Evolutionary conservation across 2,329 filamentous ascomycete species (phyloP).

Genomic region (Lachnellula willkommii): DNA sequence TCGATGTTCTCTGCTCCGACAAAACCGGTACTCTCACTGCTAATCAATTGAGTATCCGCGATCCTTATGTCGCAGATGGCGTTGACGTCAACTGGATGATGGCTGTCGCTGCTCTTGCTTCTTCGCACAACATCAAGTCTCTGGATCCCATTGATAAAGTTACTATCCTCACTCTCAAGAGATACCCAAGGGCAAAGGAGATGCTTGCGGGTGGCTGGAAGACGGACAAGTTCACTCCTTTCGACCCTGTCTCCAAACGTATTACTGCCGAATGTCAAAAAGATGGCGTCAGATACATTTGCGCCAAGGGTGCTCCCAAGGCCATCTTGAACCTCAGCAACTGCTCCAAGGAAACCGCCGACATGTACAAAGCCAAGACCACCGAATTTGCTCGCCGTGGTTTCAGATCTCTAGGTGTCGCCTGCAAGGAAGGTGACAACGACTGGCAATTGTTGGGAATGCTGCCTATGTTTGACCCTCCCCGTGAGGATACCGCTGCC

Average conservation of each 20-base stretch:
- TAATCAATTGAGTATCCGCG: conserved; percentile 70
- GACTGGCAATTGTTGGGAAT: conserved; percentile 68
- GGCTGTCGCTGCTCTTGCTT: conserved; percentile 71
- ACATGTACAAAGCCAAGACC: conserved; percentile 66
- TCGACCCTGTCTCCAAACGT: conserved; percentile 76
- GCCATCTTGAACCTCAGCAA: conserved; percentile 65
- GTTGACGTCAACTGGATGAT: conserved; percentile 82
- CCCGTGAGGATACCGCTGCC: conserved; percentile 72
- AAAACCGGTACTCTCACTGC: conserved; percentile 75
- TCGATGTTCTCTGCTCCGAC: conserved; percentile 75
- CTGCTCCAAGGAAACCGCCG: conserved; percentile 59
- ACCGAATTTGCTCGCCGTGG: conserved; percentile 72
- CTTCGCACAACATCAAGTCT: conserved; percentile 73
- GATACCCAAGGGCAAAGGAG: conserved; percentile 71
- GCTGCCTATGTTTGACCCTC: conserved; percentile 76
- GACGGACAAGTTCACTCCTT: conserved; percentile 71
- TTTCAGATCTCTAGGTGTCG: conserved; percentile 75
- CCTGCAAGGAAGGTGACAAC: conserved; percentile 70
- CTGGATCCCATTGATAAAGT: conserved; percentile 77
- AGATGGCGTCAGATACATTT: conserved; percentile 65
- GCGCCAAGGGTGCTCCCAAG: conserved; percentile 73
- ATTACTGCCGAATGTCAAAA: conserved; percentile 66
- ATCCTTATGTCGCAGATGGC: conserved; percentile 70
- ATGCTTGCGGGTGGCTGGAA: conserved; percentile 70
- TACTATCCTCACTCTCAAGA: conserved; percentile 68